Evolutionary conservation across 1,284 basidiomycete species (phyloP).

Genomic region (Nidula niveotomentosa): DNA sequence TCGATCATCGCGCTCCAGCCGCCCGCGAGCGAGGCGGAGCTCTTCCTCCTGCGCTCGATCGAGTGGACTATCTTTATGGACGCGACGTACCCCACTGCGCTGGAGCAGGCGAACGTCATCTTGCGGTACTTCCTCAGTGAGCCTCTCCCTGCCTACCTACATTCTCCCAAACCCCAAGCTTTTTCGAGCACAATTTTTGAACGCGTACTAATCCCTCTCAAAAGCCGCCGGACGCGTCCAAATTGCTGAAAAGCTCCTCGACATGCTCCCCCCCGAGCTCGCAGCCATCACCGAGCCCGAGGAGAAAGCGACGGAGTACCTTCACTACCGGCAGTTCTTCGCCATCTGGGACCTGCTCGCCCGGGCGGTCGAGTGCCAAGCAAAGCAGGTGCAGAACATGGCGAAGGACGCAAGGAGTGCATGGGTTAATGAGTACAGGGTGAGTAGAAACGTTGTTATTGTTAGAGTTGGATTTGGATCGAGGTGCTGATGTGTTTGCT

Average conservation of each 20-base stretch:
- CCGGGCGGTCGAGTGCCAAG: slow-evolving; percentile 55
- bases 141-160: background rate
- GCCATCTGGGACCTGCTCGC: slow-evolving; percentile 64
- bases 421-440: slow-evolving; percentile 68
- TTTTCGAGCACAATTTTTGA: too few species aligned
- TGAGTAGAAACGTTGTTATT: slow-evolving; percentile 20
- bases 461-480: background rate
- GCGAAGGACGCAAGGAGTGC: slow-evolving; percentile 55
- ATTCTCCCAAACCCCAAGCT: background rate
- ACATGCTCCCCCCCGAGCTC: slow-evolving; percentile 67
- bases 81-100: slow-evolving; percentile 73
- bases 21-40: slow-evolving; percentile 56
- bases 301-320: slow-evolving; percentile 65
- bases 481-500: too few species aligned
- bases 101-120: slow-evolving; percentile 85
- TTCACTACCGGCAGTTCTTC: slow-evolving; percentile 77
- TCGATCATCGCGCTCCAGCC: slow-evolving; percentile 52
- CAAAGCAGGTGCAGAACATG: slow-evolving; percentile 50
- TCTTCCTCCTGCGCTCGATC: slow-evolving; percentile 79
- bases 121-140: slow-evolving; percentile 86
- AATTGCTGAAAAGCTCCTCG: slow-evolving; percentile 66
- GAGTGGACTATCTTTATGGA: slow-evolving; percentile 92
- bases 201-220: too few species aligned
- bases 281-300: slow-evolving; percentile 57
- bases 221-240: slow-evolving; percentile 74